Base-by-base conservation (phyloP, 2,329 filamentous ascomycete genomes). In the Mycosphaerelloides madeirae region DNA sequence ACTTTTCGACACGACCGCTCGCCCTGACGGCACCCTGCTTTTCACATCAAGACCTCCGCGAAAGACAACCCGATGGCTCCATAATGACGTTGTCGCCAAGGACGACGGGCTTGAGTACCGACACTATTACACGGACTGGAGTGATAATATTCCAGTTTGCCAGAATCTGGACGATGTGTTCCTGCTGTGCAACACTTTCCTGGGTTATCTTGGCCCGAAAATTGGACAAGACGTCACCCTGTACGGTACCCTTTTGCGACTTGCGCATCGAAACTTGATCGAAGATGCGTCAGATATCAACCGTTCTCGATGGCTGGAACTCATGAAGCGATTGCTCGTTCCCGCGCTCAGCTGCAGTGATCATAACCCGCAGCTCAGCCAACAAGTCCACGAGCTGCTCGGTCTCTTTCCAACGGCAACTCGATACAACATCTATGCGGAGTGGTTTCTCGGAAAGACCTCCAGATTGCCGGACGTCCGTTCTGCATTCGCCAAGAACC, bases 41-140 rank as follows among this genome's bases (percentile, higher is more conserved):
- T 46, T 46, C 19, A 34, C 49, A 29, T 74, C 81, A 40, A 74
- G 80, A 19, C 69, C 76, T 3, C 69, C 78, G n/a, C 80, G 80
- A 55, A 85, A 84, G 59, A 75, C 80, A 13, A 73, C 93, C 52
- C 80, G 86, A 49, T 96, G 91, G 91, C 85, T 89, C 3, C 84
- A 85, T 57, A 80, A 88, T 4, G 90, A 95, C 56, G 83, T 80
- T 54, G 77, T 77, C 52, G 87, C 93, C 59, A 81, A 80, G 19
- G 83, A 82, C 43, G 87, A 83, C 15, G 76, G 78, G n/a, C 79
- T 73, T 11, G 76, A 85, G 41, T 97, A 96, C 64, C 81, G 85
- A 28, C 97, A 94, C 63, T 98, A 98, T 66, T 96, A 93, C 83
- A 89, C 95, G 47, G 93, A 97, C 56, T 98, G 93, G 93, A 77